Conservation (phyloP, 345 rosid species). For the Heritiera littoralis region DNA sequence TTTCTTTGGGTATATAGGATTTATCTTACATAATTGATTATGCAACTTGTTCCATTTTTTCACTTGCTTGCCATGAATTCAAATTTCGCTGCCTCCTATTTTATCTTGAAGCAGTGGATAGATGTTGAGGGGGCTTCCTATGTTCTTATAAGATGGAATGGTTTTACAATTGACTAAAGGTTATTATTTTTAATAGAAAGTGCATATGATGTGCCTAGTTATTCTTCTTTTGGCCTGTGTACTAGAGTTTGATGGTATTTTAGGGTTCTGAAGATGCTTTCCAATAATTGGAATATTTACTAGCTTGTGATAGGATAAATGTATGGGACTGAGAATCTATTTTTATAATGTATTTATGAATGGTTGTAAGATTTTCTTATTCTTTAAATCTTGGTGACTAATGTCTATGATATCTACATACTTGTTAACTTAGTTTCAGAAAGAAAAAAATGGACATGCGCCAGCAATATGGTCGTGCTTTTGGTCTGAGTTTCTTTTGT, state of each 20-base stretch:
- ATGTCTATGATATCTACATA: background rate
- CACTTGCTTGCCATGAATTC: background rate
- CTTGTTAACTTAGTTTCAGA: background rate
- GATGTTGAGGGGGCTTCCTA: background rate
- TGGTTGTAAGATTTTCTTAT: background rate
- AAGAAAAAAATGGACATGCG: background rate
- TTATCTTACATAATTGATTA: background rate
- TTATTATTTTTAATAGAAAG: background rate
- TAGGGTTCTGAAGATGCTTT: background rate
- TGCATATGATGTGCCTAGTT: background rate
- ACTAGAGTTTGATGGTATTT: constrained; percentile 2
- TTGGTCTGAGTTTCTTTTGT: background rate
- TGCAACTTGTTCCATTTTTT: background rate
- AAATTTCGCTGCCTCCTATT: background rate
- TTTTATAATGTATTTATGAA: background rate
- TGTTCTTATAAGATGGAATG: background rate
- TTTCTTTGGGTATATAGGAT: constrained; percentile 14
- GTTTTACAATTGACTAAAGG: background rate
- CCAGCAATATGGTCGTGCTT: background rate
- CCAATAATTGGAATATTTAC: background rate
- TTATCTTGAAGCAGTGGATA: background rate
- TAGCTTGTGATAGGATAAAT: constrained; percentile 2
- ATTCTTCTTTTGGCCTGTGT: background rate
- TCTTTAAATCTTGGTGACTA: background rate
- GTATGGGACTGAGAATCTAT: background rate